A percentile compares a stretch with the other conserved stretches of the same genome.
phyloP scores from a whole-genome alignment of 495 filamentous ascomycete genomes.

The Trichoderma reesei region DNA sequence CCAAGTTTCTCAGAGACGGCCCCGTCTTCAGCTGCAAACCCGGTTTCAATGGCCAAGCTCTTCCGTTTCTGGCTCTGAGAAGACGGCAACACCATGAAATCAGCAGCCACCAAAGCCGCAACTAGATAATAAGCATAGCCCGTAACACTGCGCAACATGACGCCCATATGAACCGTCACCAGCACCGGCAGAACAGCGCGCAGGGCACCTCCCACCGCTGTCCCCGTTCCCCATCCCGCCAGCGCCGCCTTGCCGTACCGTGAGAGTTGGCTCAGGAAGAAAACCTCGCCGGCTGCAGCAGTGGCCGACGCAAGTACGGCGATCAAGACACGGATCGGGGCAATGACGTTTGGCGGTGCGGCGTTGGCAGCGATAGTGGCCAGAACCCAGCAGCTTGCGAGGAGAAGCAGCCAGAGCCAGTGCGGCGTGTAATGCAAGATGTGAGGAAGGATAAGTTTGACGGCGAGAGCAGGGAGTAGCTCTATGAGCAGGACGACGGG shows the following conservation, averaged over 20 bases:
- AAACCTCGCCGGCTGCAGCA: neutral
- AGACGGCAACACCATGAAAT: neutral
- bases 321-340: neutral
- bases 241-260: constrained; percentile 1
- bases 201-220: neutral
- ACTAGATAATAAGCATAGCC: constrained; percentile 1
- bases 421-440: neutral
- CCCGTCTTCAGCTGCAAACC: neutral
- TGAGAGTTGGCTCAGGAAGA: neutral
- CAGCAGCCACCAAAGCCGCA: neutral
- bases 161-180: neutral
- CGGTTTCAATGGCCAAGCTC: too few relatives aligned
- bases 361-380: neutral
- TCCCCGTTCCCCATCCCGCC: constrained; percentile 8
- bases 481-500: constrained; percentile 6
- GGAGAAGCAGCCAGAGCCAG: neutral
- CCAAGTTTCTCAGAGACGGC: neutral
- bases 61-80: neutral
- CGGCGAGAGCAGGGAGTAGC: neutral
- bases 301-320: neutral
- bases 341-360: neutral
- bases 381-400: neutral
- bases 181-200: neutral
- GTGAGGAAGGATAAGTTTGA: neutral
- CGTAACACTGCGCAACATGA: neutral